A percentile compares a stretch with the other conserved stretches of the same genome.
Conservation (phyloP, 768 basidiomycete species). For the Macrolepiota albuminosa region DNA sequence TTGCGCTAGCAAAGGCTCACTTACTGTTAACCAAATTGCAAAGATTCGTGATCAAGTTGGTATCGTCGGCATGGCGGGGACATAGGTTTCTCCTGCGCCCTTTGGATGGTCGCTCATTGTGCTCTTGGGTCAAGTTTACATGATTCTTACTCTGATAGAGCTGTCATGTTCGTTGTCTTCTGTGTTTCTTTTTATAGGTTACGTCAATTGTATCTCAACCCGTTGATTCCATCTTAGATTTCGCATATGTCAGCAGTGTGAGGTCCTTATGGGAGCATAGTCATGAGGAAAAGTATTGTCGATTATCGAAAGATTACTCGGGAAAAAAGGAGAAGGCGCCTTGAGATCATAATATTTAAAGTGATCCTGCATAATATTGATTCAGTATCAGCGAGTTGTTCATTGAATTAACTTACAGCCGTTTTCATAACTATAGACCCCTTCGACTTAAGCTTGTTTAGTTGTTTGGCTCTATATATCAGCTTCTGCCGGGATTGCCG, state of each 20-base stretch:
- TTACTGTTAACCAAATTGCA: slow-evolving; percentile 86
- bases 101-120: background rate
- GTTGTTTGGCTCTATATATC: too few species aligned
- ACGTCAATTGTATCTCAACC: background rate
- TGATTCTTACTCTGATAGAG: background rate
- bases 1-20: slow-evolving; percentile 68
- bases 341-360: background rate
- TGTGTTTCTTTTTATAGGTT: background rate
- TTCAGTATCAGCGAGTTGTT: background rate
- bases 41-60: slow-evolving; percentile 88
- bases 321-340: background rate
- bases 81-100: slow-evolving; percentile 26
- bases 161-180: background rate
- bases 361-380: background rate
- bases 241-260: background rate
- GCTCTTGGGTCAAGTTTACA: background rate
- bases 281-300: background rate
- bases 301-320: background rate
- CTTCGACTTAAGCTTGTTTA: too few species aligned
- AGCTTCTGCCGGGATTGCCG: too few species aligned
- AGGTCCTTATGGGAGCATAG: background rate
- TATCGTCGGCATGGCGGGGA: slow-evolving; percentile 85
- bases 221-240: background rate
- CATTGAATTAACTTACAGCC: background rate
- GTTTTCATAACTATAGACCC: too few species aligned